Conservation (phyloP, 805 yeast genomes). For the Lipomyces mesembrius region DNA sequence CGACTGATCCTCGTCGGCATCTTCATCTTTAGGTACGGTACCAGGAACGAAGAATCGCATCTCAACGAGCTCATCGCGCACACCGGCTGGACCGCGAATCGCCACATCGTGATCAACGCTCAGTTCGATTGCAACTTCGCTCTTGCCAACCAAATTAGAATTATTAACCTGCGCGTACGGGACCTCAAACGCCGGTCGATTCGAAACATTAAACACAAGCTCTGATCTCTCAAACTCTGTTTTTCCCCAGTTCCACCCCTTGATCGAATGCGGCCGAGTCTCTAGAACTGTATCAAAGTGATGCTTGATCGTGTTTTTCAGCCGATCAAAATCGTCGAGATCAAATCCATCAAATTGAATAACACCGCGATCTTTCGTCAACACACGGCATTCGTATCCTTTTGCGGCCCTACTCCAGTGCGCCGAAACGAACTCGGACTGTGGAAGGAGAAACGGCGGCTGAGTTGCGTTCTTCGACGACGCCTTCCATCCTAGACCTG, state of each 20-base stretch:
- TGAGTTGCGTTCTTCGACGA: slow-evolving; percentile 43
- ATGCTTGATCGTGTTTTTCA: slow-evolving; percentile 82
- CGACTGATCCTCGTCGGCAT: slow-evolving; percentile 44
- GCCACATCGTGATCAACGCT: slow-evolving; percentile 53
- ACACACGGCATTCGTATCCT: slow-evolving; percentile 86
- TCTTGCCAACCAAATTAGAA: slow-evolving; percentile 86
- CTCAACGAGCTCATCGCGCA: slow-evolving; percentile 84
- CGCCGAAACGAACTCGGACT: slow-evolving; percentile 76
- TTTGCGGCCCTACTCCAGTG: slow-evolving; percentile 94
- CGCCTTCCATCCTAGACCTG: slow-evolving; percentile 98
- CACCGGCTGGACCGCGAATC: slow-evolving; percentile 66
- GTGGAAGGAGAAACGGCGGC: slow-evolving; percentile 85
- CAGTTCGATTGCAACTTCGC: slow-evolving; percentile 91
- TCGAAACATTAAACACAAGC: slow-evolving; percentile 79
- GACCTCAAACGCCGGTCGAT: slow-evolving; percentile 88
- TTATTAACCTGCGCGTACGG: slow-evolving; percentile 82
- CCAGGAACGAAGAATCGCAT: slow-evolving; percentile 94
- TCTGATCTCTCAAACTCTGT: slow-evolving; percentile 92
- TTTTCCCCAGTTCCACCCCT: slow-evolving; percentile 99
- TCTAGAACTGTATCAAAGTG: slow-evolving; percentile 76
- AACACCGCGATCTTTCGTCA: slow-evolving; percentile 86
- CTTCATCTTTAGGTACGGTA: slow-evolving; percentile 56
- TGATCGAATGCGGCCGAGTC: slow-evolving; percentile 83
- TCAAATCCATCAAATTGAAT: slow-evolving; percentile 92
- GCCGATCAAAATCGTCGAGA: slow-evolving; percentile 73